Base-by-base conservation (phyloP, 1,139 yeast species). In the Magnusiomyces starmeri region DNA sequence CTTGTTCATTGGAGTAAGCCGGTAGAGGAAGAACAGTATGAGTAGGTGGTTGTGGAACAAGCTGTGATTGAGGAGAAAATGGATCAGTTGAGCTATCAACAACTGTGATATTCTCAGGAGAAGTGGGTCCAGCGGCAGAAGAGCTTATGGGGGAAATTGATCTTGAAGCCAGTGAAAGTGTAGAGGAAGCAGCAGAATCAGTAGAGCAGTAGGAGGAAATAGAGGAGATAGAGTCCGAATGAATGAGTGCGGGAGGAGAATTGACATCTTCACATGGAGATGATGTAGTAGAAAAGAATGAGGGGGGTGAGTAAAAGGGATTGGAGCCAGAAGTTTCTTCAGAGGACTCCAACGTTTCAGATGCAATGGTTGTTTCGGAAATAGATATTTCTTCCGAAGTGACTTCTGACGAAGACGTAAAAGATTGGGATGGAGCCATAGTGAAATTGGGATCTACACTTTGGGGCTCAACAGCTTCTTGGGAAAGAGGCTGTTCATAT, bases 241-340 rank as follows among this genome's bases (percentile, higher is more conserved):
- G 55, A 39, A 45, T 39, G 8, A 53, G 47, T 3, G 51, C 41
- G 20, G 53, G 53, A 35, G 55, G 55, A 41, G 54, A 48, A 12
- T 51, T 32, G 43, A 56, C 53, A 10, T 44, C 42, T 12, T 32
- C 37, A 18, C 42, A 20, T 14, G 42, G 42, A 39, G 42, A 39
- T 22, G 49, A 32, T 16, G 51, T 22, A 41, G 37, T 46, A 37
- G 51, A 34, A 39, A 66, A 54, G 53, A 59, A 66, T n/a, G 66
- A 47, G n/a, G 69, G 66, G 26, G 69, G 68, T 51, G 62, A 56
- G 58, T 67, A 67, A 56, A 67, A 67, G 16, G 71, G 70, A 55
- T 67, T 67, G 51, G 60, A 61, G 37, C 66, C 65, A 21, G 57
- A 50, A 9, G 52, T 44, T 22, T 52, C 35, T 42, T 52, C 29